Base-by-base conservation (phyloP, 768 basidiomycete species). In the Suillus placidus region DNA sequence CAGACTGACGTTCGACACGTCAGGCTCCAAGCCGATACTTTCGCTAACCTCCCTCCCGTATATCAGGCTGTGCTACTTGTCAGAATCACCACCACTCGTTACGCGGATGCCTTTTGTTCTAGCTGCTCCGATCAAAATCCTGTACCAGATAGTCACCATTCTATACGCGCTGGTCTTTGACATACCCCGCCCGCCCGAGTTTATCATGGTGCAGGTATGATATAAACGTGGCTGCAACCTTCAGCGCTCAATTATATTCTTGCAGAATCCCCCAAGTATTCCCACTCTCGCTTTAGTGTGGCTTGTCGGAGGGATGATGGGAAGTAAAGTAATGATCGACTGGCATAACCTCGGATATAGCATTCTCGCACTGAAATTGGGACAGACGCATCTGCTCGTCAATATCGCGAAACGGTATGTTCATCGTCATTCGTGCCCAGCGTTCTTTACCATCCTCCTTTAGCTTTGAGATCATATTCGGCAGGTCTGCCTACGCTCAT, bases 301-400 rank as follows among this genome's bases (percentile, higher is more conserved):
- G 83, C 76, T 95, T 34, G 88, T 90, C 1, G 85, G 85, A 26
- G 73, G 80, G 23, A 71, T 94, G 18, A 84, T 88, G 20, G 90
- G 92, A 4, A 90, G 90, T 69, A 94, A 92, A 71, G 81, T 99
- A 69, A 92, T 99, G 66, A 95, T 99, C 63, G 97, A 99, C 79
- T 99, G 97, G 97, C 97, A 99, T 75, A 99, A 99, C 76, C 85
- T 97, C 32, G 97, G 97, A 20, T 95, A 94, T 75, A 97, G 89
- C 68, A 95, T 99, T 55, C 85, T 99, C 57, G 91, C 91, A 1
- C 77, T 99, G 68, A 90, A 88, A 70, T 79, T 95, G n/a, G 92
- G 94, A 0, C 65, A 80, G 1, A 74, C 76, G 0, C 92, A 95
- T 73, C 75, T 82, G 0, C 82, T 96, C 67, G 94, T 97, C 47